A percentile compares a stretch with the other conserved stretches of the same genome.
phyloP scores from a whole-genome alignment of 345 rosid genomes.

The Moricandia arvensis region DNA sequence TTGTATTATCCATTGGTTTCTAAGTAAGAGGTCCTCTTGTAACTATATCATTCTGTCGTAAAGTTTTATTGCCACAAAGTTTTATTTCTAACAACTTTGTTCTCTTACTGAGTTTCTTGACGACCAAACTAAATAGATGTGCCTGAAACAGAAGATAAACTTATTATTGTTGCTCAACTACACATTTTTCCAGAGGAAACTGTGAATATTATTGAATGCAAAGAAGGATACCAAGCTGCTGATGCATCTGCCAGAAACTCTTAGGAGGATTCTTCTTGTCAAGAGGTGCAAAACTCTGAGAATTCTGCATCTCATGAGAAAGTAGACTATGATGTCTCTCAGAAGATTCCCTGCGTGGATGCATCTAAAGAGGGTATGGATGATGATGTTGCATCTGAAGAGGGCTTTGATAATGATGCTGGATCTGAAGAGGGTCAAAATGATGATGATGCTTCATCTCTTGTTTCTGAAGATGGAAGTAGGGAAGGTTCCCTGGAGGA shows the following conservation, averaged over 20 bases:
- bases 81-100: neutral
- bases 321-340: neutral
- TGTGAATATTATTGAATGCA: neutral
- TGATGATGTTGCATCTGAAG: neutral
- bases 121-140: neutral
- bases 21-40: neutral
- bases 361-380: neutral
- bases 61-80: neutral
- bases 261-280: neutral
- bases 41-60: neutral
- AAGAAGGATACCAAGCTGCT: neutral
- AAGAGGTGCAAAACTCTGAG: neutral
- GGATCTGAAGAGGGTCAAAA: neutral
- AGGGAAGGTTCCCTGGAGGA: neutral
- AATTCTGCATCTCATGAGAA: neutral
- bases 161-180: slow-evolving; percentile 63
- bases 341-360: neutral
- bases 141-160: neutral
- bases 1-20: neutral
- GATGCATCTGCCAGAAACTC: neutral
- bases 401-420: neutral
- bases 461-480: neutral
- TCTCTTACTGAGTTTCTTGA: neutral
- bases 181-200: neutral
- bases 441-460: neutral